These are phyloP conservation scores for Aspergillus cavernicola DNA, from an alignment of 495 filamentous ascomycete genomes.

Conservation along the genomic window DNA sequence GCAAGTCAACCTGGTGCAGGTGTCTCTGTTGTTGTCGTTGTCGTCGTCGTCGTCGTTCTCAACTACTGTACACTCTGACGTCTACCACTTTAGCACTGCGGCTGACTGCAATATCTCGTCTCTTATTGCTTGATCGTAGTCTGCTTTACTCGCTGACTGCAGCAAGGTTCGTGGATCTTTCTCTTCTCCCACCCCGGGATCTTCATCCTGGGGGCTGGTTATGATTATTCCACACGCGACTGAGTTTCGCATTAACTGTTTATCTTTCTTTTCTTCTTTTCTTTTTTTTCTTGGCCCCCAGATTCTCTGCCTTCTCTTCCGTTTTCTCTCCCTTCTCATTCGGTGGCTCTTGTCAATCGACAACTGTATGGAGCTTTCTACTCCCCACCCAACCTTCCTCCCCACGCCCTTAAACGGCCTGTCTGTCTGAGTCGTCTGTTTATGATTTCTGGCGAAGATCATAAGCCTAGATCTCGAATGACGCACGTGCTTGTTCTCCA, in stretches of 20 bases:
- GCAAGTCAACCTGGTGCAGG: not conserved
- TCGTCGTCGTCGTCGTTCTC: too few species aligned
- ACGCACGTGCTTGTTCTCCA: constrained; percentile 3
- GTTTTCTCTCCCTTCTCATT: constrained; percentile 6
- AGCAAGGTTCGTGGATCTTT: constrained; percentile 4
- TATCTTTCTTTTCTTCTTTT: not conserved
- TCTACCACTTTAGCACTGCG: too few species aligned
- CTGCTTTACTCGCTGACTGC: not conserved
- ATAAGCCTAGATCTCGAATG: constrained; percentile 7
- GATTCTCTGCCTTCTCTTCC: not conserved
- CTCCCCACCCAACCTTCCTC: constrained; percentile 12
- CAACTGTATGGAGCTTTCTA: constrained; percentile 9
- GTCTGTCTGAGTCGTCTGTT: not conserved
- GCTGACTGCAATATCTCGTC: constrained; percentile 4
- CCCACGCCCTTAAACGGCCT: constrained; percentile 10
- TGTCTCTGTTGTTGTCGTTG: too few species aligned
- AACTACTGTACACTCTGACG: too few species aligned
- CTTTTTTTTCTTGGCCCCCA: constrained; percentile 3
- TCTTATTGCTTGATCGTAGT: not conserved
- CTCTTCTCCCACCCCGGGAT: constrained; percentile 1
- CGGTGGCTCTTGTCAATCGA: constrained; percentile 4
- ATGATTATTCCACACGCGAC: constrained; percentile 3
- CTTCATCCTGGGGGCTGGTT: not conserved
- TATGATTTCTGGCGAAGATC: constrained; percentile 6
- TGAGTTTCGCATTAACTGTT: constrained; percentile 3